Base-by-base conservation (phyloP, 2,329 filamentous ascomycete species). In the Coniochaeta sp. region DNA sequence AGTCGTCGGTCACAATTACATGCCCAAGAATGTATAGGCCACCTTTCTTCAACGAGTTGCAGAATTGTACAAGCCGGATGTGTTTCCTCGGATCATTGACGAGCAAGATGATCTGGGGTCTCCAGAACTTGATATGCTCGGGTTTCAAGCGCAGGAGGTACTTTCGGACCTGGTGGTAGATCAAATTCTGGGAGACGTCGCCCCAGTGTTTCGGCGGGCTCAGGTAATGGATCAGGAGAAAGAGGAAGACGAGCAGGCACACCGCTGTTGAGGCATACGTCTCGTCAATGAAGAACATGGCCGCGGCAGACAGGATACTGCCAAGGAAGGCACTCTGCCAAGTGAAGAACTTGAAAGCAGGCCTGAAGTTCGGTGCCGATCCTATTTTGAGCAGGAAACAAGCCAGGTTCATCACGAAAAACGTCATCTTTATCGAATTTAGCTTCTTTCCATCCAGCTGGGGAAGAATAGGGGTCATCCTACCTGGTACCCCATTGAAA, bases 51-150 rank as follows among this genome's bases (percentile, higher is more conserved):
- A 96, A 77, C 0, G 90, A 92, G 71, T 96, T 96, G 74, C 91
- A 96, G 66, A 96, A 96, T 61, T 93, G 90, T 2, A 96, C 93
- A 44, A 96, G 81, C 47, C 90, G 88, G 58, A 89, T 91, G 70
- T 95, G 90, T 6, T 82, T 83, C n/a, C 91, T 82, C 4, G 91
- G 89, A 67, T 95, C 85, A 69, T 93, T 95, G 64, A 95, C 85
- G 58, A 96, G 83, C 0, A 96, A 79, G 55, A 96, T 83, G 50
- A 96, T 93, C 65, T 96, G 91, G 0, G 91, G 91, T 58, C 91
- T 82, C 91, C 92, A 96, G 71, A 96, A 96, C 69, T 96, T 96
- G 72, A 96, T 92, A 70, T 96, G 91, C 67, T 96, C 91, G 38
- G 91, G 90, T 57, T 86, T 87, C 32, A 96, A 77, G n/a, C 91